phyloP scores from a whole-genome alignment of 2,329 filamentous ascomycete genomes.

The Aspergillus sergii region DNA sequence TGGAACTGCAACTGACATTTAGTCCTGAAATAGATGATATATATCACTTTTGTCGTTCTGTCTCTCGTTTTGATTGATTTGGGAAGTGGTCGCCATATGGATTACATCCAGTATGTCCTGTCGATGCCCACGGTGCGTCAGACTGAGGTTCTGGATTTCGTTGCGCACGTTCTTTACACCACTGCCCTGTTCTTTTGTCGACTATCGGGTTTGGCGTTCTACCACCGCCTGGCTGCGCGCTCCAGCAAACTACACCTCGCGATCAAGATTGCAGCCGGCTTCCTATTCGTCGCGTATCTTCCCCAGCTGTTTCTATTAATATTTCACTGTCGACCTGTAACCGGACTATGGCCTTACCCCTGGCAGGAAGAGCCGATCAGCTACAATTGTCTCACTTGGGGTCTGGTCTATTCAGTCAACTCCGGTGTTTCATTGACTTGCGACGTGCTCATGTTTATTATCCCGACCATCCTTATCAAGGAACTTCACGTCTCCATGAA shows the following conservation, averaged over 20 bases:
- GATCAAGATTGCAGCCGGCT: constrained; percentile 33
- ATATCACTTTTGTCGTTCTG: constrained; percentile 50
- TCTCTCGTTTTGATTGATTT: constrained; percentile 49
- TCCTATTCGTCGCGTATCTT: constrained; percentile 47
- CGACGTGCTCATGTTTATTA: constrained; percentile 55
- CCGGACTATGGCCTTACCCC: constrained; percentile 55
- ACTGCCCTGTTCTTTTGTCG: constrained; percentile 54
- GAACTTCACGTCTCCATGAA: constrained; percentile 48
- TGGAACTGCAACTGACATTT: constrained; percentile 1
- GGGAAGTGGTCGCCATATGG: constrained; percentile 48
- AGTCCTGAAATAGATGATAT: constrained; percentile 25
- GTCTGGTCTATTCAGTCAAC: constrained; percentile 55
- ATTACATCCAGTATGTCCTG: constrained; percentile 49
- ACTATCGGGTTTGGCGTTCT: constrained; percentile 56
- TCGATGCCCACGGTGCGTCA: constrained; percentile 42
- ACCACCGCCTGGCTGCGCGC: constrained; percentile 49
- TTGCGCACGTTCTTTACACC: constrained; percentile 56
- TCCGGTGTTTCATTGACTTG: constrained; percentile 53
- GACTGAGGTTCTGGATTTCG: constrained; percentile 54
- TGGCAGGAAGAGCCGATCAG: constrained; percentile 46
- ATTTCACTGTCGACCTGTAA: constrained; percentile 56
- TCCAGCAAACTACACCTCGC: constrained; percentile 25
- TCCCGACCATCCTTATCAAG: constrained; percentile 53
- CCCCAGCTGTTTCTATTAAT: constrained; percentile 55
- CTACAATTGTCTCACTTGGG: constrained; percentile 55